Base-by-base conservation (phyloP, 2,329 filamentous ascomycete species). In the Colletotrichum gloeosporioides region DNA sequence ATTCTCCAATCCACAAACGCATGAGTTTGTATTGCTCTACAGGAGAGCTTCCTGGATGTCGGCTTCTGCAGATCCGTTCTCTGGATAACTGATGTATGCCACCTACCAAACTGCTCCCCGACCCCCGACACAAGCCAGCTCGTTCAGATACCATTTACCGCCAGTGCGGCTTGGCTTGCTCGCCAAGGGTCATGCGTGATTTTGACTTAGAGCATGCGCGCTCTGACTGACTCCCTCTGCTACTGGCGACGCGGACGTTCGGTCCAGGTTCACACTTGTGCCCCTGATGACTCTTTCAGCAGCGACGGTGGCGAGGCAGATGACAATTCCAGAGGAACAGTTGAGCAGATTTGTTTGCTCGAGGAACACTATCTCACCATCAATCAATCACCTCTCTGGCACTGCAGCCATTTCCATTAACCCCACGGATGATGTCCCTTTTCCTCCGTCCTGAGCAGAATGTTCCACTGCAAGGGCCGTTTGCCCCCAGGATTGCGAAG, bases 61-160 rank as follows among this genome's bases (percentile, higher is more conserved):
- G 22, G 18, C 9, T 49, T n/a, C 9, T n/a, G 39, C 39, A 49
- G 3, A 7, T 6, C 10, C 39, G 39, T 49, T 12, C 4, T 44
- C 16, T n/a, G 22, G 22, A 22, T 22, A 22, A 22, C 22, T 8
- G 1, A 3, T 44, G 39, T n/a, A n/a, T 44, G 31, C 31, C 9
- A 3, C 31, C 31, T 32, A 8, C 31, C 8, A 32, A 10, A 8
- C 31, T 32, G 39, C 39, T 10, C 39, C 39, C 16, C 3, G 18
- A 44, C 39, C n/a, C n/a, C 18, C 0, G 2, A n/a, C 16, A n/a
- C 8, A 44, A 44, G 39, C 39, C 16, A 44, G 39, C 39, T 1
- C 0, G 2, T 16, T 4, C 39, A 7, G 39, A 6, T n/a, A n/a
- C 9, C 18, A 0, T 0, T 0, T 49, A 9, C 18, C 9, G 5